Evolutionary conservation across 352 stramenopile genomes (phyloP), one percentile per base, ranked within the genome.

Genomic region (Phytophthora palmivora): DNA sequence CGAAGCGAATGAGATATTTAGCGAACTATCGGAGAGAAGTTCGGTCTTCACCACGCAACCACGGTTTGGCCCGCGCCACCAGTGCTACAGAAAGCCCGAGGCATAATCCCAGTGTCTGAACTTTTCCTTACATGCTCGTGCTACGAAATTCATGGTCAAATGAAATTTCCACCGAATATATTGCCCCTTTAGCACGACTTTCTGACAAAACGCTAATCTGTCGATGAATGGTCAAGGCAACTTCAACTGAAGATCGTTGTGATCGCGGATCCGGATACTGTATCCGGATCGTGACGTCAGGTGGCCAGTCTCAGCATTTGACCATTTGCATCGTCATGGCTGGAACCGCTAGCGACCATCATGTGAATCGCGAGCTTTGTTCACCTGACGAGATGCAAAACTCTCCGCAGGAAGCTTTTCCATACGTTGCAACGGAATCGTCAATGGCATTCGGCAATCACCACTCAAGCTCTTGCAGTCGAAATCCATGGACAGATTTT

Each of bases 401-500:
- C n/a, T 66, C 47, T 12, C 56, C 56, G 19, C 36, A 36, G 12
- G 53, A 42, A 39, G 42, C 56, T 22, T 70, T 47, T 26, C 47
- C 47, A 0, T 70, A 65, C 36, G 18, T 61, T 0, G 16, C 34
- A 55, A n/a, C 26, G 24, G 43, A 6, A 4, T 19, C 39, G n/a
- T 41, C 34, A 22, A 36, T 48, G 44, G 8, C 32, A 24, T 4
- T 6, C n/a, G 16, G 42, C 39, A 47, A 28, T 6, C 24, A 28
- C 3, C 3, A 6, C 24, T 28, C 24, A 28, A 28, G 8, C 11
- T 14, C 32, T 18, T 16, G 0, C 18, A 45, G 34, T 52, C 19
- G n/a, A 39, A 16, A 14, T 11, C 42, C 22, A 30, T 74, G 60
- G 49, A 61, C 24, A 37, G 47, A 53, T 7, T 81, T 82, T 28